Conservation (phyloP, 129 eudicot species). For the Flaveria brownii region DNA sequence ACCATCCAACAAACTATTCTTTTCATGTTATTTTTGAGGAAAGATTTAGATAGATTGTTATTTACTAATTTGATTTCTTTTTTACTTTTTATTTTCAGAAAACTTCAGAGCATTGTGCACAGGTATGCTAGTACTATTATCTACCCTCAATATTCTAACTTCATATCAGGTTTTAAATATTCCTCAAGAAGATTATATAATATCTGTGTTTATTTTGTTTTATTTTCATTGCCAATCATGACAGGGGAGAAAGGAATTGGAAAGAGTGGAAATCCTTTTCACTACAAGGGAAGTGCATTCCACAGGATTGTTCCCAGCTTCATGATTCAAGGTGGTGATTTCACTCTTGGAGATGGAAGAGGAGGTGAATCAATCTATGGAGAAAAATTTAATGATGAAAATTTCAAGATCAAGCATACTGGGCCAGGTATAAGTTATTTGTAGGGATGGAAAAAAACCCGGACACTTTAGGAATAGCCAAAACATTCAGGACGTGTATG, state of each 20-base stretch:
- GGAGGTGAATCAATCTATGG: constrained; percentile 98
- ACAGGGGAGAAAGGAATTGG: constrained; percentile 90
- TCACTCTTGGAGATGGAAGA: constrained; percentile 85
- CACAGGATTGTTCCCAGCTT: constrained; percentile 91
- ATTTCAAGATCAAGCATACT: constrained; percentile 90
- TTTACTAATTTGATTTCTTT: constrained; percentile 2
- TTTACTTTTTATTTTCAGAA: constrained; percentile 50
- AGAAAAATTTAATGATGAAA: constrained; percentile 79
- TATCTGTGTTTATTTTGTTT: background rate
- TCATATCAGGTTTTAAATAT: no score
- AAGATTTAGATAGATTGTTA: background rate
- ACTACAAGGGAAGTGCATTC: constrained; percentile 85
- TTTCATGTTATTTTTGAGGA: constrained; percentile 11
- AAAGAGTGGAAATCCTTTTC: constrained; percentile 81
- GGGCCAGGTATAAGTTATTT: constrained; percentile 56
- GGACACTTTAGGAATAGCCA: no score
- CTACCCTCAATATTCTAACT: no score
- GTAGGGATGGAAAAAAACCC: no score
- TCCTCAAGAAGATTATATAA: background rate
- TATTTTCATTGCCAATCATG: constrained; percentile 1
- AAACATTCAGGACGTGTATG: no score
- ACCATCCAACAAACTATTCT: background rate
- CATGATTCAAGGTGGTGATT: constrained; percentile 98
- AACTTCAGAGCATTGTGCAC: constrained; percentile 95
- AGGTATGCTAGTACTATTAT: constrained; percentile 43